Percentiles rank a stretch among this genome's conserved stretches.
Conservation (phyloP, 208 protist species). For the Trypanosoma caninum region DNA sequence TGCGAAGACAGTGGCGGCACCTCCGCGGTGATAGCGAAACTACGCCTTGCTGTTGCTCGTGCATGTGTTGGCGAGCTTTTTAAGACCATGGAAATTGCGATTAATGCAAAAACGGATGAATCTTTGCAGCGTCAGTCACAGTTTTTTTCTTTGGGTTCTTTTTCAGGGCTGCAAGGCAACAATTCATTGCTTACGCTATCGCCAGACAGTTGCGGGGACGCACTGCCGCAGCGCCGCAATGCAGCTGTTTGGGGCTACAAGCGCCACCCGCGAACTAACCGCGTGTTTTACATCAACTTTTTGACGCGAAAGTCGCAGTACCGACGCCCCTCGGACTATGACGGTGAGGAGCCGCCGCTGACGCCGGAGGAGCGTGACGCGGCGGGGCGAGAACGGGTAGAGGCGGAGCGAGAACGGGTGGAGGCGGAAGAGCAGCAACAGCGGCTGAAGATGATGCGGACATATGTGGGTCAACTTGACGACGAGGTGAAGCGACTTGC, state of each 20-base stretch:
- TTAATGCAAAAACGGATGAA: neutral
- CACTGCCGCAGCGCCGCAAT: neutral
- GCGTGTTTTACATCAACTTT: slow-evolving; percentile 50
- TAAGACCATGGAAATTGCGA: slow-evolving; percentile 25
- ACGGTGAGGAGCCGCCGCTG: slow-evolving; percentile 29
- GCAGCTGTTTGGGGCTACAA: slow-evolving; percentile 42
- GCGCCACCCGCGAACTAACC: slow-evolving; percentile 32
- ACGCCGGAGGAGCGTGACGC: slow-evolving; percentile 18
- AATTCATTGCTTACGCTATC: neutral
- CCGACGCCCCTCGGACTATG: slow-evolving; percentile 43
- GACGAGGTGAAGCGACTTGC: slow-evolving; percentile 18
- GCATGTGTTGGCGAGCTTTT: slow-evolving; percentile 48
- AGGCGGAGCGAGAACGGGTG: slow-evolving; percentile 4
- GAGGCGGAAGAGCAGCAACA: slow-evolving; percentile 26
- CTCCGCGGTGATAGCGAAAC: slow-evolving; percentile 24
- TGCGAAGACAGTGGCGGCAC: neutral
- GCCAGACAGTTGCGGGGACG: neutral
- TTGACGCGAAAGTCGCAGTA: slow-evolving; percentile 45
- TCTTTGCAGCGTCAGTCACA: neutral
- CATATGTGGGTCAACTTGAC: slow-evolving; percentile 5
- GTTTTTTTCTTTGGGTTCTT: neutral
- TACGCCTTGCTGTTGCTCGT: slow-evolving; percentile 42
- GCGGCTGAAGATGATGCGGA: slow-evolving; percentile 19
- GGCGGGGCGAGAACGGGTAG: neutral
- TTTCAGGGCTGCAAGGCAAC: neutral